Conservation (phyloP, 2,329 filamentous ascomycete species). For the Talaromyces sp. region DNA sequence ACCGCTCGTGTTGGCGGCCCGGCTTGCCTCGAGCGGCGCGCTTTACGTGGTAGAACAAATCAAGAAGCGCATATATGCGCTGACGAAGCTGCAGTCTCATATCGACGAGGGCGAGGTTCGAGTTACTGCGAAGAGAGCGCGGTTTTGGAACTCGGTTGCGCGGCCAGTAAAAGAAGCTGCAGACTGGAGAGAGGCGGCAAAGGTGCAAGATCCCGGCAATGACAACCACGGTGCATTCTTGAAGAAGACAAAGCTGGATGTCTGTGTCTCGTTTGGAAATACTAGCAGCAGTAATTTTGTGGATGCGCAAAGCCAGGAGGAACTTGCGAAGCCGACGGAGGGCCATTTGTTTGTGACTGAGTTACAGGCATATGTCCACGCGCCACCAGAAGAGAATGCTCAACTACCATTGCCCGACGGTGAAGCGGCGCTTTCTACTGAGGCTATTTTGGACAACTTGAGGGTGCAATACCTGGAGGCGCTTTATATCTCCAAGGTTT, state of each 20-base stretch:
- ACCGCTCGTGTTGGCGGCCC: conserved; percentile 28
- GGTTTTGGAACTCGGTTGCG: not conserved
- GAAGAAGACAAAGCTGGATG: conserved; percentile 20
- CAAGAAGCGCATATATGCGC: conserved; percentile 34
- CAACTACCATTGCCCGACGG: conserved; percentile 14
- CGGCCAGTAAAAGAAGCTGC: not conserved
- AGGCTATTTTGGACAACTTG: conserved; percentile 31
- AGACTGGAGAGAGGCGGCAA: conserved; percentile 32
- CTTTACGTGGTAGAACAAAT: conserved; percentile 36
- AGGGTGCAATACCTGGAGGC: conserved; percentile 38
- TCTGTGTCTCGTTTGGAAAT: conserved; percentile 26
- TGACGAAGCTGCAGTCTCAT: conserved; percentile 27
- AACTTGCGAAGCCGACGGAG: not conserved
- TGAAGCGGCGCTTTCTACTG: conserved; percentile 21
- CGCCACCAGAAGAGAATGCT: conserved; percentile 14
- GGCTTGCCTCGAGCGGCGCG: conserved; percentile 23
- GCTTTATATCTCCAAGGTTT: conserved; percentile 39
- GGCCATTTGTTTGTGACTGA: not conserved
- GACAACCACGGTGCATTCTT: conserved; percentile 15
- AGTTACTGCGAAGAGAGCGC: conserved; percentile 28
- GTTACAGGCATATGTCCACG: conserved; percentile 1
- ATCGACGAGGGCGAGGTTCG: conserved; percentile 34
- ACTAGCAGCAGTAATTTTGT: not conserved
- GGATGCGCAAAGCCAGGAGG: not conserved
- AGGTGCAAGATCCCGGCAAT: conserved; percentile 23